phyloP scores from a whole-genome alignment of 2,329 filamentous ascomycete genomes.

The Calonectria pseudoreteaudii region DNA sequence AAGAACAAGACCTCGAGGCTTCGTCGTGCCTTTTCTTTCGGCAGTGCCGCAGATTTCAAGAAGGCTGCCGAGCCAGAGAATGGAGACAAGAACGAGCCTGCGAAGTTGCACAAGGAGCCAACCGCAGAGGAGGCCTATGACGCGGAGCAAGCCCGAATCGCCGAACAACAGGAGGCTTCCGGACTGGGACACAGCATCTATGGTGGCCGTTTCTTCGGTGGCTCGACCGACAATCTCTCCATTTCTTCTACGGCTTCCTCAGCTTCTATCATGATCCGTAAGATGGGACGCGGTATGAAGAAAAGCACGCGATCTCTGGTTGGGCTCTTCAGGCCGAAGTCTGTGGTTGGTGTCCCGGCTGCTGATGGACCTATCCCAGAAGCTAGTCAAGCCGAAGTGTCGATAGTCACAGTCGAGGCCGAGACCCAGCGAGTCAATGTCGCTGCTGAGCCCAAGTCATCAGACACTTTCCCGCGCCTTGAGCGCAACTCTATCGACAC shows the following conservation, averaged over 20 bases:
- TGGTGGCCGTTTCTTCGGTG: constrained; percentile 85
- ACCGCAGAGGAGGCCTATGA: constrained; percentile 75
- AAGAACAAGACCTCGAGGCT: constrained; percentile 90
- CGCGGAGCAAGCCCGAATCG: constrained; percentile 91
- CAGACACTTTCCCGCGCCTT: constrained; percentile 81
- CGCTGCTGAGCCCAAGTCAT: constrained; percentile 75
- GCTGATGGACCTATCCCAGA: constrained; percentile 75
- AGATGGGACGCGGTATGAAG: constrained; percentile 99
- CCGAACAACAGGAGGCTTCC: constrained; percentile 89
- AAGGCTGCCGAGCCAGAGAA: constrained; percentile 72
- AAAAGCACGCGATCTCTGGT: constrained; percentile 91
- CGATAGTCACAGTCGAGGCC: constrained; percentile 95
- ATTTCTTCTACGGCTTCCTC: constrained; percentile 92
- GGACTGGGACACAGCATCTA: constrained; percentile 96
- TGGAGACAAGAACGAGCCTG: constrained; percentile 48
- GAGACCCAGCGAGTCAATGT: constrained; percentile 88
- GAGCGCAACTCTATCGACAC: constrained; percentile 86
- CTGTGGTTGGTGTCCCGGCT: constrained; percentile 80
- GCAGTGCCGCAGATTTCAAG: constrained; percentile 90
- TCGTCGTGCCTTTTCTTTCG: constrained; percentile 94
- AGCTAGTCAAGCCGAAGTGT: constrained; percentile 84
- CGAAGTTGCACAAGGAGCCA: constrained; percentile 76
- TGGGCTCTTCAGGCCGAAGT: constrained; percentile 95
- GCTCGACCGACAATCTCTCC: constrained; percentile 94
- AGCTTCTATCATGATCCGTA: constrained; percentile 93